Evolutionary conservation across 768 basidiomycete species (phyloP).

Genomic region (Neoboletus brunneissimus): DNA sequence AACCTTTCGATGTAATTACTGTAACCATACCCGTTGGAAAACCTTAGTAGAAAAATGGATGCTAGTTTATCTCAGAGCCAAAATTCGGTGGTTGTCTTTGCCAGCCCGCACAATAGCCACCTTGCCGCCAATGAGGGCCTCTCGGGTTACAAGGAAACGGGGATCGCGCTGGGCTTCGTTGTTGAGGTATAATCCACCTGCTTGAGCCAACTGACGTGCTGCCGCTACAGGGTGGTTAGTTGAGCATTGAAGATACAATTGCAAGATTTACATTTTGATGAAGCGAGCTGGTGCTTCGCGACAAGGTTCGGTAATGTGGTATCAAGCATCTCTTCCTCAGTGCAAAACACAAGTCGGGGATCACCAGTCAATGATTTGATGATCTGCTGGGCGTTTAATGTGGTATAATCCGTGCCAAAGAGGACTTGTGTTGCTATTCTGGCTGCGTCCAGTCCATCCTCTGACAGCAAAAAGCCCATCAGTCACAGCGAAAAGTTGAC

Average conservation of each 20-base stretch:
- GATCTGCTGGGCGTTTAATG: slow-evolving; percentile 55
- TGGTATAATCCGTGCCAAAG: slow-evolving; percentile 37
- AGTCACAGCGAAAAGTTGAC: not conserved
- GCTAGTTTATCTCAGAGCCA: slow-evolving; percentile 37
- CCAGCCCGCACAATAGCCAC: slow-evolving; percentile 71
- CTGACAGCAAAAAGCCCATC: slow-evolving; percentile 25
- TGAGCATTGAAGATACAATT: not conserved
- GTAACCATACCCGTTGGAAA: not conserved
- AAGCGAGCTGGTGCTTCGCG: slow-evolving; percentile 51
- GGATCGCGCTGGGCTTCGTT: slow-evolving; percentile 53
- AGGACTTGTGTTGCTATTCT: slow-evolving; percentile 45
- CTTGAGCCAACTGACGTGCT: slow-evolving; percentile 57
- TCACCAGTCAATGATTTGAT: slow-evolving; percentile 61
- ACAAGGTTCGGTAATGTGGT: slow-evolving; percentile 61
- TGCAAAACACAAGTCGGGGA: slow-evolving; percentile 56
- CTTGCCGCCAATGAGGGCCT: slow-evolving; percentile 56
- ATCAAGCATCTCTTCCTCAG: slow-evolving; percentile 49
- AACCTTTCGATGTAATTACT: slow-evolving; percentile 9
- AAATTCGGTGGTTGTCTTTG: slow-evolving; percentile 64
- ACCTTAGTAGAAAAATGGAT: not conserved
- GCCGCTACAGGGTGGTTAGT: slow-evolving; percentile 47
- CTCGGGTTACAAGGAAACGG: slow-evolving; percentile 38
- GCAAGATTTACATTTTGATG: slow-evolving; percentile 58
- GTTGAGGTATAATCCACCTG: slow-evolving; percentile 75
- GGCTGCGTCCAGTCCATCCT: slow-evolving; percentile 40